A percentile compares a stretch with the other conserved stretches of the same genome.
phyloP scores from a whole-genome alignment of 192 early-diverging fungal species.

The Gorgonomyces haynaldii region DNA sequence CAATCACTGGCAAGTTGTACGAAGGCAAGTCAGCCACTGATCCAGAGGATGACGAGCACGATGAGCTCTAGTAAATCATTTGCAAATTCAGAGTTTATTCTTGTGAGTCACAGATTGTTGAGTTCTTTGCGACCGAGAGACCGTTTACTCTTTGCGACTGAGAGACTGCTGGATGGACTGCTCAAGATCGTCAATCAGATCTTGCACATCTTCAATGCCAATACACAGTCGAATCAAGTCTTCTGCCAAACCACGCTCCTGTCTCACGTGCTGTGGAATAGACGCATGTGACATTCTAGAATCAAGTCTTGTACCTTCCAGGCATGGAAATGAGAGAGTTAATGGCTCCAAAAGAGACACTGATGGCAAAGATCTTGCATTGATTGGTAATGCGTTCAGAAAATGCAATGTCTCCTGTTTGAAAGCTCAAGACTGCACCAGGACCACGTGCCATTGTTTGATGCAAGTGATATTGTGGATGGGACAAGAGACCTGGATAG shows the following conservation, averaged over 20 bases:
- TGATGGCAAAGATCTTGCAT: constrained; percentile 77
- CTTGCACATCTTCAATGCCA: constrained; percentile 89
- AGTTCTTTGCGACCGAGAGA: no score
- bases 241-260: constrained; percentile 82
- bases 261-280: constrained; percentile 81
- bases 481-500: constrained; percentile 73
- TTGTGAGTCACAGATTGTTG: no score
- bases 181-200: constrained; percentile 83
- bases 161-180: no score
- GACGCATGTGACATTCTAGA: constrained; percentile 96
- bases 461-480: constrained; percentile 80
- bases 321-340: constrained; percentile 74
- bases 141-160: no score
- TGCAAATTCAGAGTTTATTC: no score
- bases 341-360: constrained; percentile 95
- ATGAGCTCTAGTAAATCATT: constrained; percentile 5
- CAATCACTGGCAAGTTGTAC: constrained; percentile 44
- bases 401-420: constrained; percentile 71
- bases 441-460: constrained; percentile 64
- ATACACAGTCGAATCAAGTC: constrained; percentile 93
- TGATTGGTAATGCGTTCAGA: constrained; percentile 74
- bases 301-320: constrained; percentile 61
- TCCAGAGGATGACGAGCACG: constrained; percentile 3
- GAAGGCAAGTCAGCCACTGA: not conserved
- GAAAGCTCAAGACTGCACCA: constrained; percentile 91